Evolutionary conservation across 352 stramenopile genomes (phyloP).

Genomic region (Globisporangium middletonii): DNA sequence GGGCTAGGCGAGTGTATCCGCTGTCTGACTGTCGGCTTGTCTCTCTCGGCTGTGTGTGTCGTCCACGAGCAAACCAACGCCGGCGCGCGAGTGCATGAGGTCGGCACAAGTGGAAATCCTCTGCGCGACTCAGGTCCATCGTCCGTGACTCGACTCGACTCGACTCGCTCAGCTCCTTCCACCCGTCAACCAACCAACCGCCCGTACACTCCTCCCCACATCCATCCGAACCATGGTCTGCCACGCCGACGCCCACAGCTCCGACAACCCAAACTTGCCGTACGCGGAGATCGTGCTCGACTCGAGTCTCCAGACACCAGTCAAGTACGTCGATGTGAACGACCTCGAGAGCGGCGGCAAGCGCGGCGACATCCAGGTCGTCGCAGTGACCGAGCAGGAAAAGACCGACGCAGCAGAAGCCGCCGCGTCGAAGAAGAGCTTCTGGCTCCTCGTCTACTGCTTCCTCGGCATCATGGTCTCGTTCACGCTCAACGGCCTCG

Average conservation of each 20-base stretch:
- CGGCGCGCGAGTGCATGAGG: neutral
- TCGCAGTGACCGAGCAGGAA: conserved; percentile 2
- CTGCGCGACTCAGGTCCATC: conserved; percentile 7
- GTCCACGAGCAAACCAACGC: neutral
- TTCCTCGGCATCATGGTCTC: conserved; percentile 80
- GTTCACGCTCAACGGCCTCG: conserved; percentile 76
- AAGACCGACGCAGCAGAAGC: conserved; percentile 3
- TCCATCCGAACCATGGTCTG: conserved; percentile 6
- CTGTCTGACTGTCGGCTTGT: neutral
- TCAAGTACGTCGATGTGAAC: conserved; percentile 27
- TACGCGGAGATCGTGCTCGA: conserved; percentile 59
- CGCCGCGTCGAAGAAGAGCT: conserved; percentile 27
- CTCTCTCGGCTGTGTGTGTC: neutral
- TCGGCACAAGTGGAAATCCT: conserved; percentile 16
- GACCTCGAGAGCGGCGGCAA: conserved; percentile 23
- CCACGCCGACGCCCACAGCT: conserved; percentile 34
- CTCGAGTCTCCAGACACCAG: conserved; percentile 14
- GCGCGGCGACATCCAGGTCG: conserved; percentile 7
- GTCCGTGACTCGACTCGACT: neutral
- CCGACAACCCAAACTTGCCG: conserved; percentile 31
- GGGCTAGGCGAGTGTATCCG: too few species aligned
- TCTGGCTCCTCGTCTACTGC: conserved; percentile 68
- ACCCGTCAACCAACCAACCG: neutral
- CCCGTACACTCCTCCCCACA: neutral
- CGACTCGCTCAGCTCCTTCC: too few species aligned